phyloP scores from a whole-genome alignment of 495 filamentous ascomycete genomes.

The Acidomyces sp. region DNA sequence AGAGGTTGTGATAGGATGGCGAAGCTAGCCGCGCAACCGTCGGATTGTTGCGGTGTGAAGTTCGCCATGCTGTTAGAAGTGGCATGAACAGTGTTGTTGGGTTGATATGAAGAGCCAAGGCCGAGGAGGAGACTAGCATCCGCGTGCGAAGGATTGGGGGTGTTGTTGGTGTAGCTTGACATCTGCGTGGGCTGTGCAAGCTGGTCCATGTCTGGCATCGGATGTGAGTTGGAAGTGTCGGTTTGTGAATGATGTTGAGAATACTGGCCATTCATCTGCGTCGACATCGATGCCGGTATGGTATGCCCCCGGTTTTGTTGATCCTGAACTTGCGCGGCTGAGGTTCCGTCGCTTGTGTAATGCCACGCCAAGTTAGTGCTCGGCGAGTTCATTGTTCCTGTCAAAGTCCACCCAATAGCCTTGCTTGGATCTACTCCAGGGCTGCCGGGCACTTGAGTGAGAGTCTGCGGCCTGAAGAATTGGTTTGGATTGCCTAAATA shows the following conservation, averaged over 20 bases:
- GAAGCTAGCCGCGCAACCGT: too few relatives aligned
- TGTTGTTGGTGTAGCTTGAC: not conserved
- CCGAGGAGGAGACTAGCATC: constrained; percentile 24
- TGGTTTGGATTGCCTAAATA: constrained; percentile 16
- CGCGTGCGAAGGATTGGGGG: not conserved
- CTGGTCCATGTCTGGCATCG: not conserved
- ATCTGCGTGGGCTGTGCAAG: constrained; percentile 1
- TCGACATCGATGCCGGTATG: not conserved
- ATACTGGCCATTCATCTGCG: not conserved
- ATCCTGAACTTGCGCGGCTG: not conserved
- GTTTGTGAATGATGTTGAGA: not conserved
- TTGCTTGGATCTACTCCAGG: constrained; percentile 17
- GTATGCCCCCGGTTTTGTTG: not conserved
- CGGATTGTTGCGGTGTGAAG: too few relatives aligned
- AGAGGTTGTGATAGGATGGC: too few relatives aligned
- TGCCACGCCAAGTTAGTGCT: constrained; percentile 64
- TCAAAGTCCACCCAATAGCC: constrained; percentile 65
- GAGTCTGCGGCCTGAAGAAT: constrained; percentile 11
- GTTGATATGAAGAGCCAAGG: constrained; percentile 20
- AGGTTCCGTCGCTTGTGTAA: constrained; percentile 39
- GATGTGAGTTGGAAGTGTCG: not conserved
- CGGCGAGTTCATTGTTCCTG: constrained; percentile 69
- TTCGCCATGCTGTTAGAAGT: not conserved
- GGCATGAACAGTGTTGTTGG: not conserved
- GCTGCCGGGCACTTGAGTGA: constrained; percentile 23